Evolutionary conservation across 108 stramenopile genomes (phyloP).

Genomic region (Skeletonema grethae): DNA sequence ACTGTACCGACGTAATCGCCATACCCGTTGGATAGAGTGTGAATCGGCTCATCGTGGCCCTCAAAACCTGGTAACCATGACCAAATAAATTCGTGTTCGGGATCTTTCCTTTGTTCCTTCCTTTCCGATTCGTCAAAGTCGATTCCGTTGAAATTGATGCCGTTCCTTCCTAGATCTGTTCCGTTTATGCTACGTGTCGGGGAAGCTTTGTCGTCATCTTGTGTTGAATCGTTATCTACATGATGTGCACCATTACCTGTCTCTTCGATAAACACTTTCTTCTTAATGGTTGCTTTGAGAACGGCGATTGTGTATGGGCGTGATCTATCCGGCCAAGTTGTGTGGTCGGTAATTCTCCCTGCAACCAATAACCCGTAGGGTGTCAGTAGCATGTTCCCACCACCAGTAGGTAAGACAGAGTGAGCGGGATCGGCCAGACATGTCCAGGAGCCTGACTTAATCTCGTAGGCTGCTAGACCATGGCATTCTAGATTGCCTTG

Average conservation of each 20-base stretch:
- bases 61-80: constrained; percentile 95
- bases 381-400: constrained; percentile 87
- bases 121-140: constrained; percentile 19
- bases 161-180: not conserved
- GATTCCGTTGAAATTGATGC: not conserved
- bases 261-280: constrained; percentile 33
- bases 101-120: constrained; percentile 31
- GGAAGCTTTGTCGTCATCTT: constrained; percentile 22
- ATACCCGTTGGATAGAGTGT: constrained; percentile 86
- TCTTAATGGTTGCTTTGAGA: constrained; percentile 75
- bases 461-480: constrained; percentile 86
- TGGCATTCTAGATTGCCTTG: constrained; percentile 60
- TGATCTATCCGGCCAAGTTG: constrained; percentile 76
- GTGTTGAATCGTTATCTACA: not conserved
- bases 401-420: constrained; percentile 80
- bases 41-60: constrained; percentile 89
- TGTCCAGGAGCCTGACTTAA: constrained; percentile 78
- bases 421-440: constrained; percentile 83
- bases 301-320: constrained; percentile 85
- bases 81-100: constrained; percentile 86
- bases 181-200: constrained; percentile 7
- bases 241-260: not conserved
- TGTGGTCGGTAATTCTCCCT: constrained; percentile 64
- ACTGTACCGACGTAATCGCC: constrained; percentile 77
- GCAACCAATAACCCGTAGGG: constrained; percentile 89